Percentiles rank a stretch among this genome's conserved stretches.
phyloP scores from a whole-genome alignment of 2,329 filamentous ascomycete species.

The Penicillium sp. region DNA sequence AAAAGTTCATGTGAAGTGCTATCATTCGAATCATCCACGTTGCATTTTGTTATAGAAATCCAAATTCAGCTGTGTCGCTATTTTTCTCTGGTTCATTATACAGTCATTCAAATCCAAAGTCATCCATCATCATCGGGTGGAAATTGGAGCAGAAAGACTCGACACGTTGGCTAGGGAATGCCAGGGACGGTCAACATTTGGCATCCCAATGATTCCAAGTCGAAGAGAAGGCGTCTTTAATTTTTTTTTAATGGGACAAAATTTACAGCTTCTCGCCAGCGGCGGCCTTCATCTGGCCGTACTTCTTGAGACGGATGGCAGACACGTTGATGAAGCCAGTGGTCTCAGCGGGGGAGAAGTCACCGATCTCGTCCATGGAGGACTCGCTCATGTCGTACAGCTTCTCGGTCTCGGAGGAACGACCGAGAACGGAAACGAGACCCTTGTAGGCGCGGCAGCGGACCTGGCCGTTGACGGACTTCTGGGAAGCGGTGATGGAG shows the following conservation, averaged over 20 bases:
- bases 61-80: constrained; percentile 13
- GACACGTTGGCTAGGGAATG: constrained; percentile 11
- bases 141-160: constrained; percentile 8
- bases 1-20: background rate
- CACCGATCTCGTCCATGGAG: constrained; percentile 70
- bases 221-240: constrained; percentile 3
- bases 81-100: constrained; percentile 28
- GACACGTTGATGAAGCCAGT: constrained; percentile 59
- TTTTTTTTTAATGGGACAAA: background rate
- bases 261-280: constrained; percentile 35
- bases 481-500: constrained; percentile 26
- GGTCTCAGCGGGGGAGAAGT: constrained; percentile 67
- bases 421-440: constrained; percentile 51
- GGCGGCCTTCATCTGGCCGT: constrained; percentile 43
- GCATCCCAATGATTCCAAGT: constrained; percentile 11
- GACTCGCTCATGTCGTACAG: constrained; percentile 67
- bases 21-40: background rate
- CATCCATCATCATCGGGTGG: constrained; percentile 14
- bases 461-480: constrained; percentile 62
- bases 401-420: constrained; percentile 67
- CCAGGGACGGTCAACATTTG: constrained; percentile 27
- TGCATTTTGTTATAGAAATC: constrained; percentile 3
- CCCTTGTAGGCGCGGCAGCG: constrained; percentile 69
- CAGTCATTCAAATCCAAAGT: constrained; percentile 22
- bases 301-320: constrained; percentile 45